Evolutionary conservation across 2,329 filamentous ascomycete species (phyloP).

Genomic region (Septoria petroselini): DNA sequence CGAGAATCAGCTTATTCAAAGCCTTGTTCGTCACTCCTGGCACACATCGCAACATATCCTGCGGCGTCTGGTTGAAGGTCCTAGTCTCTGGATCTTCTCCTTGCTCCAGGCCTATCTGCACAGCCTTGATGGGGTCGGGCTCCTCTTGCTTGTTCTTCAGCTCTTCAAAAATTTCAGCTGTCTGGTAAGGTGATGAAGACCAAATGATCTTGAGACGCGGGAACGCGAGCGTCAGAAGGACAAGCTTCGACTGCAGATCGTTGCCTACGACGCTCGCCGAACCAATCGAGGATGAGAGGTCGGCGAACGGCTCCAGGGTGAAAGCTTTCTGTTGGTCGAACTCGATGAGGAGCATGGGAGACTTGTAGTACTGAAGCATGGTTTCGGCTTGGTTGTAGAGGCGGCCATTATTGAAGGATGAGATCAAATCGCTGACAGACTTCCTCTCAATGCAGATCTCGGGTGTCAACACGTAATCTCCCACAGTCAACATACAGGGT

Average conservation of each 20-base stretch:
- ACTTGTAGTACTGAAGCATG: constrained; percentile 91
- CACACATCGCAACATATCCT: constrained; percentile 83
- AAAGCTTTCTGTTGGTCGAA: constrained; percentile 98
- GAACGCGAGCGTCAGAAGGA: constrained; percentile 88
- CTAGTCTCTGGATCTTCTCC: constrained; percentile 56
- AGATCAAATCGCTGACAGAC: constrained; percentile 84
- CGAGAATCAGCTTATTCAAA: constrained; percentile 66
- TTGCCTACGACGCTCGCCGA: constrained; percentile 60
- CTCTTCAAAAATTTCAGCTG: constrained; percentile 92
- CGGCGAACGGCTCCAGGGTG: constrained; percentile 66
- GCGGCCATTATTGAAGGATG: constrained; percentile 85
- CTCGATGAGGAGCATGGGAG: constrained; percentile 88
- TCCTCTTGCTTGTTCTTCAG: constrained; percentile 87
- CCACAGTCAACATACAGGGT: constrained; percentile 93
- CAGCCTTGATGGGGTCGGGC: constrained; percentile 84
- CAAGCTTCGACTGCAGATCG: constrained; percentile 87
- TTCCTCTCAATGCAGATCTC: constrained; percentile 93
- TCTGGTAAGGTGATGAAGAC: constrained; percentile 91
- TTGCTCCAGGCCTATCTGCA: constrained; percentile 72
- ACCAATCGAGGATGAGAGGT: constrained; percentile 59
- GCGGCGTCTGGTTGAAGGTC: constrained; percentile 76
- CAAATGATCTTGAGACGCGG: constrained; percentile 88
- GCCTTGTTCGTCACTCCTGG: constrained; percentile 82
- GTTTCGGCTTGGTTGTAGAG: constrained; percentile 88
- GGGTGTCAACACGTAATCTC: constrained; percentile 90